A percentile compares a stretch with the other conserved stretches of the same genome.
Conservation (phyloP, 2,329 filamentous ascomycete genomes). For the Curvularia eragrostidis region DNA sequence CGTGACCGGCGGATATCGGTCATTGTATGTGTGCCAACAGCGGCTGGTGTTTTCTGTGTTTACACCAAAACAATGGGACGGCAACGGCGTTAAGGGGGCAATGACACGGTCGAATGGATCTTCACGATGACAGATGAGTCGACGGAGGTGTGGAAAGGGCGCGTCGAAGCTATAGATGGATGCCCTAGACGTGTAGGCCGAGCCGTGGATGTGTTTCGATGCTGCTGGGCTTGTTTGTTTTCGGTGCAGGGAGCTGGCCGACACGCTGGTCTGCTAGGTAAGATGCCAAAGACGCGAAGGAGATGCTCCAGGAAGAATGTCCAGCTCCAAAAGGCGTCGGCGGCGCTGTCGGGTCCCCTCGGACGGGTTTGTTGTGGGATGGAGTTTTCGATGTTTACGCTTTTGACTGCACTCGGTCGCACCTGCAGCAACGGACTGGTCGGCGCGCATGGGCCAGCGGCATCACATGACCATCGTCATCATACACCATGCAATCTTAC, state of each 20-base stretch:
- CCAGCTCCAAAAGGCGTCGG: conserved; percentile 26
- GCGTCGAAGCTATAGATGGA: conserved; percentile 5
- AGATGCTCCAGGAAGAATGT: conserved; percentile 26
- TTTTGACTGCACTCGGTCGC: conserved; percentile 27
- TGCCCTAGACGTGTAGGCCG: conserved; percentile 7
- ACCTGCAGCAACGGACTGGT: conserved; percentile 30
- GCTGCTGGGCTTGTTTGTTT: conserved; percentile 28
- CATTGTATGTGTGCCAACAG: conserved; percentile 37
- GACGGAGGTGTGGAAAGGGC: neutral
- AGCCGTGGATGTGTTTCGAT: conserved; percentile 6
- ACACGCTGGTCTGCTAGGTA: conserved; percentile 16
- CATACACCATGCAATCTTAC: conserved; percentile 11
- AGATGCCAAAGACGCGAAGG: conserved; percentile 17
- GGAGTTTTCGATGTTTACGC: conserved; percentile 30
- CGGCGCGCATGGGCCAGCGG: conserved; percentile 15
- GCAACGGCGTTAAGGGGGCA: conserved; percentile 20
- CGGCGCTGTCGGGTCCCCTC: conserved; percentile 27
- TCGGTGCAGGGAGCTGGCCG: conserved; percentile 15
- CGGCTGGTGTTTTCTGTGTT: conserved; percentile 34
- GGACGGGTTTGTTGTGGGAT: conserved; percentile 36
- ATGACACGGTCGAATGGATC: conserved; percentile 2
- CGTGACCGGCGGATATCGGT: conserved; percentile 53
- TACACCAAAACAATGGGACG: conserved; percentile 45
- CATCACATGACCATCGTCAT: conserved; percentile 23
- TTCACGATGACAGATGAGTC: neutral